Percentiles rank a stretch among this genome's conserved stretches.
Conservation (phyloP, 306 rosid species). For the Cucurbita moschata region DNA sequence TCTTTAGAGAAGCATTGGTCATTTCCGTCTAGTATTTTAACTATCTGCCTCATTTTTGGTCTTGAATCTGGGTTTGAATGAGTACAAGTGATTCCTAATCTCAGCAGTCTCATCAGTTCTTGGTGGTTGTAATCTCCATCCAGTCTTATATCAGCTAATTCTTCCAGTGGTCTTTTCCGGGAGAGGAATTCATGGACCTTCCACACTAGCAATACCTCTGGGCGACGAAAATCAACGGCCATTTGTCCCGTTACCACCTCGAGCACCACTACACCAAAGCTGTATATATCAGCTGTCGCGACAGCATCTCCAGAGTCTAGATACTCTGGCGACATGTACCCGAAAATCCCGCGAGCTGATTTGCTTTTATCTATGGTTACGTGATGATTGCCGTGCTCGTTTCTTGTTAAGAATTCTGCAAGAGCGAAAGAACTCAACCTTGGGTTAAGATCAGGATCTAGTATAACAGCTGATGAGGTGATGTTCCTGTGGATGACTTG, state of each 20-base stretch:
- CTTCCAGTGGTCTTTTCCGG: constrained; percentile 44
- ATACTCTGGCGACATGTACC: constrained; percentile 86
- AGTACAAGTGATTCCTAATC: constrained; percentile 62
- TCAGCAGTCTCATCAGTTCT: constrained; percentile 51
- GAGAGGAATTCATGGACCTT: constrained; percentile 52
- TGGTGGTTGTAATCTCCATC: constrained; percentile 43
- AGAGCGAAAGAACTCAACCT: constrained; percentile 74
- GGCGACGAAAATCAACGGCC: constrained; percentile 82
- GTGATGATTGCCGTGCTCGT: constrained; percentile 57
- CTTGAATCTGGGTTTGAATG: constrained; percentile 37
- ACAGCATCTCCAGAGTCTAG: constrained; percentile 62
- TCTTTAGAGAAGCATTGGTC: constrained; percentile 29
- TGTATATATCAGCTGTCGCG: constrained; percentile 59
- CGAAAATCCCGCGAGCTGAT: constrained; percentile 70
- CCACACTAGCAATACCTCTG: constrained; percentile 70
- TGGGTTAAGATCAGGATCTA: constrained; percentile 75
- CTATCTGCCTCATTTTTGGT: constrained; percentile 78
- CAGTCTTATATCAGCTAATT: constrained; percentile 50
- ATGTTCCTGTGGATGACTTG: constrained; percentile 82
- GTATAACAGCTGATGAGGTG: constrained; percentile 82
- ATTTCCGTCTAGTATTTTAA: constrained; percentile 63
- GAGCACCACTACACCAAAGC: constrained; percentile 84
- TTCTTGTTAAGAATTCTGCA: constrained; percentile 75
- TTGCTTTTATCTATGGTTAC: constrained; percentile 16
- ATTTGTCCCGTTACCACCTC: constrained; percentile 62